A percentile compares a stretch with the other conserved stretches of the same genome.
These are phyloP conservation scores for Verticillium longisporum DNA, from an alignment of 2,329 filamentous ascomycete genomes.

Conservation along the genomic window DNA sequence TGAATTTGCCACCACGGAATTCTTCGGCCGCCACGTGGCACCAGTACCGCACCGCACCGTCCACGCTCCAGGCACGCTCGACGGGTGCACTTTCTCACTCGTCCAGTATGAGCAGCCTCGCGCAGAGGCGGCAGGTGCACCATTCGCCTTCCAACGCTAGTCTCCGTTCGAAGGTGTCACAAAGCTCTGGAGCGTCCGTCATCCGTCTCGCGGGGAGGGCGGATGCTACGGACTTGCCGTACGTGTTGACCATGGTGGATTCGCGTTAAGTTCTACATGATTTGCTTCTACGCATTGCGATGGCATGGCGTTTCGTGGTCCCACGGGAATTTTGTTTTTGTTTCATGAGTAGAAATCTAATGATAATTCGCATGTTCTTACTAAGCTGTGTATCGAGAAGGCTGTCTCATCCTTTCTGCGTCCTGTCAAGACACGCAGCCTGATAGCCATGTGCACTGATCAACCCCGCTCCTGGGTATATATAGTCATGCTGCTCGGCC, in stretches of 20 bases:
- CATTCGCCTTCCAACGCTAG: conserved; percentile 30
- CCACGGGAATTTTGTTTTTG: background rate
- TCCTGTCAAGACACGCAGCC: too few species aligned
- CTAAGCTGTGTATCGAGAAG: too few species aligned
- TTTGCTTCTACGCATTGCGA: background rate
- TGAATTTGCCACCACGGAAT: conserved; percentile 24
- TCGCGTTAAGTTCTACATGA: conserved; percentile 1
- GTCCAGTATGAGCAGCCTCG: conserved; percentile 31
- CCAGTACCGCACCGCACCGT: conserved; percentile 45
- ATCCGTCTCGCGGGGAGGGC: conserved; percentile 37
- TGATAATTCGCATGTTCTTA: background rate
- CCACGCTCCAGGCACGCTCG: conserved; percentile 39
- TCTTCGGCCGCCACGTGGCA: conserved; percentile 36
- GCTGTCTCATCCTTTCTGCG: too few species aligned
- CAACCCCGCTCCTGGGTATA: too few species aligned
- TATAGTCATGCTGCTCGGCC: too few species aligned
- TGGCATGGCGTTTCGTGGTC: background rate
- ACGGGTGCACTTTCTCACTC: conserved; percentile 28
- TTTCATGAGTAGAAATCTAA: background rate
- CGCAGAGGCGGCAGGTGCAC: conserved; percentile 34
- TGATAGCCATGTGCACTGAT: too few species aligned
- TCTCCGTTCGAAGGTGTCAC: conserved; percentile 28
- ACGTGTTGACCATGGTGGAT: conserved; percentile 18
- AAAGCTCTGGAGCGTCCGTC: conserved; percentile 32
- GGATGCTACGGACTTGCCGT: conserved; percentile 25